Base-by-base conservation (phyloP, 805 yeast species). In the Candida broadrunensis region DNA sequence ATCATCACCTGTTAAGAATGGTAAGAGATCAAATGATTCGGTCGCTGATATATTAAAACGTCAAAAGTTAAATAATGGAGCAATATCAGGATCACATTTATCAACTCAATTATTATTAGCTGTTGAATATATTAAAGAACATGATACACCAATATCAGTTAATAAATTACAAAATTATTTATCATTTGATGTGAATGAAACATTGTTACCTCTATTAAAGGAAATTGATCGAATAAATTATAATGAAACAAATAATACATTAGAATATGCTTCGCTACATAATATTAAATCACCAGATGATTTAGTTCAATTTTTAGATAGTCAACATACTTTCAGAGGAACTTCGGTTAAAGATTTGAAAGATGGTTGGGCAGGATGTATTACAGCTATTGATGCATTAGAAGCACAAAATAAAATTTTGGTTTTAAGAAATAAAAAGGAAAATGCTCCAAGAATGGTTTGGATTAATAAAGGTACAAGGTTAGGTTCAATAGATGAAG, bases 281-380 rank as follows among this genome's bases (percentile, higher is more conserved):
- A 89, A 89, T 55, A 90, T 93, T 44, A 82, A 86, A 53, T 78
- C 85, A 4, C 85, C 84, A 2, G 86, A 81, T 41, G 96, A 88
- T 48, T 69, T 93, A 46, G 59, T 93, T 42, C 73, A 79, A 42
- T 84, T 82, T 51, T 72, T 93, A 46, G 75, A 89, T 51, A 71
- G 80, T 18, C 97, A 89, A 64, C 81, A 85, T 2, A 87, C 96
- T 1, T 90, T 88, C 61, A 86, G 83, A 57, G 98, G 99, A 2
- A 75, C 84, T 2, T 70, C 89, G 0, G 96, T 91, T 21, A 87
- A 85, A 51, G 88, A 84, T 49, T 62, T 81, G 37, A 81, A 81
- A 53, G 97, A 88, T 55, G 99, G 99, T 18, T 93, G 99, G 99
- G 78, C 86, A 38, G 91, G 89, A 13, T 91, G 97, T 60, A 62